Conservation (phyloP, 495 filamentous ascomycete species). For the Annulohypoxylon maeteangense region DNA sequence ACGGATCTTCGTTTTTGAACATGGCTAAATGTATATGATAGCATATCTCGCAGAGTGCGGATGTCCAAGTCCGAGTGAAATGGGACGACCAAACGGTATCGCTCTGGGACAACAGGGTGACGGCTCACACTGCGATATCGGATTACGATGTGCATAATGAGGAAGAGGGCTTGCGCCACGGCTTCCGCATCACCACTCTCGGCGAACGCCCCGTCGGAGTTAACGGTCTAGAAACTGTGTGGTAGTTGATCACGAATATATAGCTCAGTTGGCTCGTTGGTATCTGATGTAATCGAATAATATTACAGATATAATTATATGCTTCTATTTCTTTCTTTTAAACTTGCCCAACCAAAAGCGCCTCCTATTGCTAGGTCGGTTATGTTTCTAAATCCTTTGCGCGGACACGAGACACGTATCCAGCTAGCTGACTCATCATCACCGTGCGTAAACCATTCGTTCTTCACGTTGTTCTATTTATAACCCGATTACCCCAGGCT, state of each 20-base stretch:
- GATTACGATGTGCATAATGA: conserved; percentile 61
- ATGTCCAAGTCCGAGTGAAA: conserved; percentile 75
- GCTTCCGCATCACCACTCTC: conserved; percentile 59
- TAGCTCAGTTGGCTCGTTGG: background rate
- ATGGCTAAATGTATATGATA: conserved; percentile 8
- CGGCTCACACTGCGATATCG: conserved; percentile 64
- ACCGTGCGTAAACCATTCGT: background rate
- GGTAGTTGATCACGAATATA: conserved; percentile 32
- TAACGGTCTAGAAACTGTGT: conserved; percentile 54
- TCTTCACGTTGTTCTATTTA: background rate
- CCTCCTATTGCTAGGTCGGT: background rate
- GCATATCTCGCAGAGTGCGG: conserved; percentile 61
- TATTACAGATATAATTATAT: background rate
- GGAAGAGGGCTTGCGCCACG: conserved; percentile 59
- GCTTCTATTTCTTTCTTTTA: background rate
- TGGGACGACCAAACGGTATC: conserved; percentile 78
- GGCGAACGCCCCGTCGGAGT: conserved; percentile 59
- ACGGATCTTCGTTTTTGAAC: conserved; percentile 22
- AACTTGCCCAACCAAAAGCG: background rate
- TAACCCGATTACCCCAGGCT: conserved; percentile 8
- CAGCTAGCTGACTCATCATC: background rate
- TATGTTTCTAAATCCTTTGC: background rate
- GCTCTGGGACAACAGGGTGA: conserved; percentile 80
- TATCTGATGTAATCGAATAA: background rate
- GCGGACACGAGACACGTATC: background rate